These are phyloP conservation scores for Colletotrichum liaoningense DNA, from an alignment of 2,329 filamentous ascomycete genomes.

Conservation along the genomic window DNA sequence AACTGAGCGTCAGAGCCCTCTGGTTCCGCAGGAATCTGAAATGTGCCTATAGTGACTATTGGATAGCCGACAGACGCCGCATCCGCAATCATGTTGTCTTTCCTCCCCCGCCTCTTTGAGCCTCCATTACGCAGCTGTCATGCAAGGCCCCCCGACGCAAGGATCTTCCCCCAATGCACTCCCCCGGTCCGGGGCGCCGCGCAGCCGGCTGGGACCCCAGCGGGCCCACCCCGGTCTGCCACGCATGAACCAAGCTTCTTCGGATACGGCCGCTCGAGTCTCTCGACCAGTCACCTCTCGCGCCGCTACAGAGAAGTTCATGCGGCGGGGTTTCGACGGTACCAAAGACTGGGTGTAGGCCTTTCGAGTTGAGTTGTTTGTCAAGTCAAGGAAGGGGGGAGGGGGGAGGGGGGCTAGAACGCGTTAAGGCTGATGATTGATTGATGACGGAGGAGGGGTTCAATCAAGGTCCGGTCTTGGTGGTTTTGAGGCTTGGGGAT, in stretches of 20 bases:
- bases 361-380: background rate
- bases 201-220: background rate
- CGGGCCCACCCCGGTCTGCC: background rate
- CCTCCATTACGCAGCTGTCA: background rate
- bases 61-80: background rate
- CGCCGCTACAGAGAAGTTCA: background rate
- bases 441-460: background rate
- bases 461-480: background rate
- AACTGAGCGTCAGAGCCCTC: background rate
- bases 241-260: constrained; percentile 5
- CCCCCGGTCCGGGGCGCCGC: background rate
- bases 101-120: too few species aligned
- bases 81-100: background rate
- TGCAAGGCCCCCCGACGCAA: background rate
- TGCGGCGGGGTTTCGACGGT: background rate
- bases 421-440: background rate
- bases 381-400: too few species aligned
- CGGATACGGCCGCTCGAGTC: background rate
- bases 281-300: background rate
- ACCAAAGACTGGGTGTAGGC: too few species aligned
- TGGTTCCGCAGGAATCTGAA: background rate
- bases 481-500: background rate
- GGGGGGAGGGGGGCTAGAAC: background rate
- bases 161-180: background rate
- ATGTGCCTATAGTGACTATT: background rate